Conservation (phyloP, 108 stramenopile genomes). For the Nitzschia inconspicua region DNA sequence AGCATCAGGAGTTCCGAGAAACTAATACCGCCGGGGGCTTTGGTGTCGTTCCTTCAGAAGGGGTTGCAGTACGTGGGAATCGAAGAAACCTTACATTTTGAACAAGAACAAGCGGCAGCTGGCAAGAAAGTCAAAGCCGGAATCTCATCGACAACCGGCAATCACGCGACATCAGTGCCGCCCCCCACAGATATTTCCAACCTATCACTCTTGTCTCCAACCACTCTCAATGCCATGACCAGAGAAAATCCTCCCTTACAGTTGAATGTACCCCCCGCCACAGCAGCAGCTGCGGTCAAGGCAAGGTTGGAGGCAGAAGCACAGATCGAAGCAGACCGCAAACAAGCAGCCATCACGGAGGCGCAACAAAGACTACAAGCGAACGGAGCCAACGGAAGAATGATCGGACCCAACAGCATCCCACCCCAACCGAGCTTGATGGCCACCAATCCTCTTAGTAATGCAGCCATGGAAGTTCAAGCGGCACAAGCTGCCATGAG, state of each 20-base stretch:
- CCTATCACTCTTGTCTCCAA: constrained; percentile 71
- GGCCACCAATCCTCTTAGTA: constrained; percentile 26
- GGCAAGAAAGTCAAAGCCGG: constrained; percentile 13
- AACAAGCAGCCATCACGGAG: constrained; percentile 26
- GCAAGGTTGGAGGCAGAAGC: constrained; percentile 66
- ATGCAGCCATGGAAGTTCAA: constrained; percentile 18
- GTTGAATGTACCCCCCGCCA: constrained; percentile 74
- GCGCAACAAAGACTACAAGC: constrained; percentile 3
- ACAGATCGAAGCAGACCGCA: constrained; percentile 39
- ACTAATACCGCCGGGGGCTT: constrained; percentile 81
- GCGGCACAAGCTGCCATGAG: constrained; percentile 33
- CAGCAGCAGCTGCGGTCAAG: constrained; percentile 73
- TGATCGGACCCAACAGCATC: constrained; percentile 35
- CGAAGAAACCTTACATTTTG: constrained; percentile 70
- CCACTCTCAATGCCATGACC: constrained; percentile 62
- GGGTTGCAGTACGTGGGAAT: constrained; percentile 88
- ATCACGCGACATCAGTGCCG: constrained; percentile 1
- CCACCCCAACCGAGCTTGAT: constrained; percentile 40
- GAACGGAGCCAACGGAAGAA: constrained; percentile 5
- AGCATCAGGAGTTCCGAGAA: constrained; percentile 64
- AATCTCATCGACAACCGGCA: constrained; percentile 5
- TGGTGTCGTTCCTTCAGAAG: constrained; percentile 85
- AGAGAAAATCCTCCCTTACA: constrained; percentile 75
- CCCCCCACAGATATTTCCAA: constrained; percentile 12
- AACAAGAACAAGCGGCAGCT: constrained; percentile 26